Percentiles rank a stretch among this genome's conserved stretches.
Evolutionary conservation across 768 basidiomycete species (phyloP).

Genomic region (Suillus spraguei): DNA sequence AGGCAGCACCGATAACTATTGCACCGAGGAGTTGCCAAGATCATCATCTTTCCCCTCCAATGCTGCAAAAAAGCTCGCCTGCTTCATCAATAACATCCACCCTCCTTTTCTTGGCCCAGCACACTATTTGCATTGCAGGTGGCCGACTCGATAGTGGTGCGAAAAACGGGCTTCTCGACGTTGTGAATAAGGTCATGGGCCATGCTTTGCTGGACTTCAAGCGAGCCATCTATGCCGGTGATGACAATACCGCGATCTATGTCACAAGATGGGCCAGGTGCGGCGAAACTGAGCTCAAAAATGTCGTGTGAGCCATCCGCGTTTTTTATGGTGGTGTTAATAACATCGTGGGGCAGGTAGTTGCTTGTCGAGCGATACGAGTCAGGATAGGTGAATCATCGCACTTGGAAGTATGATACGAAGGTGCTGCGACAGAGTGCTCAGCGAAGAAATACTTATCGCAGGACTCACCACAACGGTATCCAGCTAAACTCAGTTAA

Average conservation of each 20-base stretch:
- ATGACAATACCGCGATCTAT: conserved; percentile 38
- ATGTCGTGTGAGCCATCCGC: conserved; percentile 58
- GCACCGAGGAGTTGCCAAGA: conserved; percentile 63
- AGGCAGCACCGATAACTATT: conserved; percentile 75
- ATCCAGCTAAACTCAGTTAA: conserved; percentile 54
- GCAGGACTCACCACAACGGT: conserved; percentile 66
- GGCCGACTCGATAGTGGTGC: conserved; percentile 40
- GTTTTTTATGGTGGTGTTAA: conserved; percentile 54
- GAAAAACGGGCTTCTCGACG: conserved; percentile 30
- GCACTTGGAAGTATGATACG: conserved; percentile 59
- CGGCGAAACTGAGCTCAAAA: conserved; percentile 64
- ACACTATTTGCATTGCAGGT: conserved; percentile 24
- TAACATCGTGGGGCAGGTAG: conserved; percentile 80
- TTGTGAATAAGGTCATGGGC: conserved; percentile 28
- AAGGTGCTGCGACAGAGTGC: conserved; percentile 70
- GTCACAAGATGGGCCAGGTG: conserved; percentile 44
- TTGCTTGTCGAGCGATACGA: conserved; percentile 68
- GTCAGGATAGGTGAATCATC: conserved; percentile 59
- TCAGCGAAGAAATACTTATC: conserved; percentile 22
- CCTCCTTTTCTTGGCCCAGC: conserved; percentile 39
- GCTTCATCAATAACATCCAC: conserved; percentile 54
- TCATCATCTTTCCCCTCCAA: conserved; percentile 49
- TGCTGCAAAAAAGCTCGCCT: conserved; percentile 59
- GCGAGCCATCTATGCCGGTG: conserved; percentile 67
- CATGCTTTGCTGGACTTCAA: conserved; percentile 45